Conservation (phyloP, 345 rosid species). For the Carallia brachiata region DNA sequence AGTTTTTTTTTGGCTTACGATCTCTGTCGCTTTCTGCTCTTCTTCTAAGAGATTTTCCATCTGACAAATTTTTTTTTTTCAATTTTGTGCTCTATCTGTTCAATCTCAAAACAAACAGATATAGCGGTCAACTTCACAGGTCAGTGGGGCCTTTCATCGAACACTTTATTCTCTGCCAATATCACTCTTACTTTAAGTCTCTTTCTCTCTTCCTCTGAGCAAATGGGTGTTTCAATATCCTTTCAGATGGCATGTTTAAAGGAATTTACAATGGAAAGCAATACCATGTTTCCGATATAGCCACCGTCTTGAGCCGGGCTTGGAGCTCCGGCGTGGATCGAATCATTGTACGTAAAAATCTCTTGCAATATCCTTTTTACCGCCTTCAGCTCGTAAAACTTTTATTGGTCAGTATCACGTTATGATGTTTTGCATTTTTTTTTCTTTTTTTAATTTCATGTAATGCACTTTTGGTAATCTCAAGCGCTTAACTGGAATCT, state of each 20-base stretch:
- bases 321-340: constrained; percentile 96
- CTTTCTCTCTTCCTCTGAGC: not conserved
- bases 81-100: not conserved
- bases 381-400: not conserved
- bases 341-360: constrained; percentile 54
- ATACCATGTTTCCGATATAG: constrained; percentile 66
- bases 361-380: not conserved
- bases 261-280: constrained; percentile 91
- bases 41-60: not conserved
- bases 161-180: constrained; percentile 23
- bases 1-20: not conserved
- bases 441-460: too few species aligned
- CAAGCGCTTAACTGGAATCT: too few species aligned
- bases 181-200: not conserved
- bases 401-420: not conserved
- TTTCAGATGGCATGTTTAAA: constrained; percentile 91
- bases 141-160: constrained; percentile 58
- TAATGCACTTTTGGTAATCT: too few species aligned
- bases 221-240: not conserved
- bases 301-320: constrained; percentile 73
- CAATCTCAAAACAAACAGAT: constrained; percentile 44
- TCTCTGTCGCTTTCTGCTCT: not conserved
- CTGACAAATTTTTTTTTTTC: not conserved
- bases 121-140: constrained; percentile 96
- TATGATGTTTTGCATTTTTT: not conserved